These are phyloP conservation scores for Apophysomyces sp. DNA, from an alignment of 371 early-diverging fungal species.

Conservation along the genomic window DNA sequence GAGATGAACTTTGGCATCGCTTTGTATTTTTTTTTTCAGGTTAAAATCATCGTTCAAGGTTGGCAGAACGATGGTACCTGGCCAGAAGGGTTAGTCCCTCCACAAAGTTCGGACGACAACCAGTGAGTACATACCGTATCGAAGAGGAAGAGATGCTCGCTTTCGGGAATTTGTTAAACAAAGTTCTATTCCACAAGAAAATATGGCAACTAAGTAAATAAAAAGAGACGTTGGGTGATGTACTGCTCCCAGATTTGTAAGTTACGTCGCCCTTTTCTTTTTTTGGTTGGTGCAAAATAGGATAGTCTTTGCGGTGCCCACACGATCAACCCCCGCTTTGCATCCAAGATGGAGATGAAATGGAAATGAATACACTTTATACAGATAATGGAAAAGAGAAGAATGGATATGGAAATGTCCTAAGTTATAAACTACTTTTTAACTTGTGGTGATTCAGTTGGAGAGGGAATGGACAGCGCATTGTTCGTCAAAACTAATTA, in stretches of 20 bases:
- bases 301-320: too few species aligned
- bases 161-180: too few species aligned
- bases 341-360: too few species aligned
- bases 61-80: conserved; percentile 45
- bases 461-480: neutral
- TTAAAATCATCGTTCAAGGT: conserved; percentile 32
- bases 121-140: conserved; percentile 7
- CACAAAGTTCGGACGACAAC: conserved; percentile 3
- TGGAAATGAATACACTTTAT: neutral
- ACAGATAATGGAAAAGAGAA: neutral
- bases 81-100: conserved; percentile 35
- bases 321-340: too few species aligned
- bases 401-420: neutral
- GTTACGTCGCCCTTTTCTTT: too few species aligned
- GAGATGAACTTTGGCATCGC: neutral
- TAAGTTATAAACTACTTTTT: neutral
- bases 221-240: too few species aligned
- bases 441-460: neutral
- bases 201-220: too few species aligned
- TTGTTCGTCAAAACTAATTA: conserved; percentile 23
- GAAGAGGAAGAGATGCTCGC: neutral
- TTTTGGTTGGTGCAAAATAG: too few species aligned
- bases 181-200: too few species aligned
- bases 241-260: too few species aligned
- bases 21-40: conserved; percentile 12